phyloP scores from a whole-genome alignment of 1,284 basidiomycete genomes.

The Athelia psychrophila region DNA sequence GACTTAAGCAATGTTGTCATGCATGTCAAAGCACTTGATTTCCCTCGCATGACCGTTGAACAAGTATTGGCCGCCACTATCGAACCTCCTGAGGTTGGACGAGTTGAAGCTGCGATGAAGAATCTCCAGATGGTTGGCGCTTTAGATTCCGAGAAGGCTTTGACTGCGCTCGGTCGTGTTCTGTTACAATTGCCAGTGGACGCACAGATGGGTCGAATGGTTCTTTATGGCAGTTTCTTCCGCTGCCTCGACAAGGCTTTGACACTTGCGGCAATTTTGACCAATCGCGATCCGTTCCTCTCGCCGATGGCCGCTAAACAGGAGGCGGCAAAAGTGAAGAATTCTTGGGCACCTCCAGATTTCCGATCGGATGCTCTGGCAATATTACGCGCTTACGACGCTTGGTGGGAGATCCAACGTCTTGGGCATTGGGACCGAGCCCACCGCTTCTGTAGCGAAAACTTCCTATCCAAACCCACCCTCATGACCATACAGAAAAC shows the following conservation, averaged over 20 bases:
- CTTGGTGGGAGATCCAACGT: constrained; percentile 76
- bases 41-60: constrained; percentile 85
- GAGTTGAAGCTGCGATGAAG: constrained; percentile 81
- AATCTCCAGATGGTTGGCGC: constrained; percentile 88
- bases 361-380: constrained; percentile 89
- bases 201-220: constrained; percentile 86
- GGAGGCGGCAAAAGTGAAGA: constrained; percentile 70
- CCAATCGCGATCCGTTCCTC: constrained; percentile 90
- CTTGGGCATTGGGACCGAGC: constrained; percentile 61
- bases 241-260: constrained; percentile 89
- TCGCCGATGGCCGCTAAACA: constrained; percentile 71
- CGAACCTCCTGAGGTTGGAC: constrained; percentile 83
- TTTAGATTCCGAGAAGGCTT: constrained; percentile 71
- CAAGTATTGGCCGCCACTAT: constrained; percentile 86
- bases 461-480: constrained; percentile 88
- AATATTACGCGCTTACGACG: constrained; percentile 78
- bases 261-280: constrained; percentile 87
- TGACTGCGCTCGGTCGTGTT: constrained; percentile 88
- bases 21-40: constrained; percentile 97
- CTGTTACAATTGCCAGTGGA: constrained; percentile 91
- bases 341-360: constrained; percentile 75
- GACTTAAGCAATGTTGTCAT: constrained; percentile 91
- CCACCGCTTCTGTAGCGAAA: constrained; percentile 80
- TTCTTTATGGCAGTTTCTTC: constrained; percentile 92
- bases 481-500: constrained; percentile 84